phyloP scores from a whole-genome alignment of 176 grass and related monocot genomes.

The Cymbopogon citratus region DNA sequence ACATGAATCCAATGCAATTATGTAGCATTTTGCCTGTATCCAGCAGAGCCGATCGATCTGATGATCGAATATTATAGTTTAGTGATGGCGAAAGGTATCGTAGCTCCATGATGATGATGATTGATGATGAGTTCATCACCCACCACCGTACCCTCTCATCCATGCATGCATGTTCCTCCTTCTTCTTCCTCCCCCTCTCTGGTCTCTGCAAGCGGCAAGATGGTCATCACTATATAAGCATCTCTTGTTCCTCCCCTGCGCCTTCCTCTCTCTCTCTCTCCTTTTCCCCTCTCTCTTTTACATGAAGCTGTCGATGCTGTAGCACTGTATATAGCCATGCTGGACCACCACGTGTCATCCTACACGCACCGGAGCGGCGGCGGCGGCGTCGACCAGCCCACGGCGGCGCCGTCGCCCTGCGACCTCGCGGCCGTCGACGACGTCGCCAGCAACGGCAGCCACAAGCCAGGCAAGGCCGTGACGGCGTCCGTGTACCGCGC shows the following conservation, averaged over 20 bases:
- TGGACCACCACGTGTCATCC: slow-evolving; percentile 3
- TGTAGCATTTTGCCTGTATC: slow-evolving; percentile 18
- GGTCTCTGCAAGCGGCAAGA: background rate
- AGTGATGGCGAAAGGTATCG: background rate
- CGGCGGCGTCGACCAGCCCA: background rate
- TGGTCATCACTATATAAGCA: slow-evolving; percentile 22
- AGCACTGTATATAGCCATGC: slow-evolving; percentile 21
- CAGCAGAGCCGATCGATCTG: background rate
- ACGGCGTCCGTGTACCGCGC: slow-evolving; percentile 73
- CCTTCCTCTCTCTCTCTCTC: background rate
- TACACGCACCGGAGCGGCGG: slow-evolving; percentile 7
- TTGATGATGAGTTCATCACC: slow-evolving; percentile 5
- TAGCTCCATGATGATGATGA: background rate
- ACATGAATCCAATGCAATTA: slow-evolving; percentile 35
- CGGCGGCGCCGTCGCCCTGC: background rate
- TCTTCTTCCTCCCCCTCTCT: background rate
- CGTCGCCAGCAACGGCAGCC: slow-evolving; percentile 15
- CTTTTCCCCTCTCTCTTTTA: background rate
- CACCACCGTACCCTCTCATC: background rate
- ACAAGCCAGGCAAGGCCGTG: slow-evolving; percentile 44
- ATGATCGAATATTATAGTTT: background rate
- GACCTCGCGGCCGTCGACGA: slow-evolving; percentile 27
- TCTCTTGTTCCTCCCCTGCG: slow-evolving; percentile 5
- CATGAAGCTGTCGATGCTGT: slow-evolving; percentile 13
- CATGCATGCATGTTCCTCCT: background rate